Percentiles rank a stretch among this genome's conserved stretches.
These are phyloP conservation scores for Coccomyxa sp. DNA, from an alignment of 139 green algal species.

Conservation along the genomic window DNA sequence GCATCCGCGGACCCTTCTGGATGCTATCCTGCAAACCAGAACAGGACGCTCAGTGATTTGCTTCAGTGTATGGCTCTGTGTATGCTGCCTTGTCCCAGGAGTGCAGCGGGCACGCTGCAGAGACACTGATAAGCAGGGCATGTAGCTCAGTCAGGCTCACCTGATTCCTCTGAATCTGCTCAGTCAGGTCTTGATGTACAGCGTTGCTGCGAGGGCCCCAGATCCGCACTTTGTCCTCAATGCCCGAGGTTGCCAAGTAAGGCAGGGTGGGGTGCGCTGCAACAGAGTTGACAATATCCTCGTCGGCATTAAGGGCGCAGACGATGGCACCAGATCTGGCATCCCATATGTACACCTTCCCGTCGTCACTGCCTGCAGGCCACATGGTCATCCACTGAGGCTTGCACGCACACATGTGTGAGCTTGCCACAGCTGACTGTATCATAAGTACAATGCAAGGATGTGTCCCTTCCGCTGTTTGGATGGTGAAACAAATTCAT, in stretches of 20 bases:
- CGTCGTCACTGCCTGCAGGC: conserved; percentile 63
- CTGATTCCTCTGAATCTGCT: too few species aligned
- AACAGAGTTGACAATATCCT: conserved; percentile 77
- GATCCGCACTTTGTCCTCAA: conserved; percentile 68
- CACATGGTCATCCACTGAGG: neutral
- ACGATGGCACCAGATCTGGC: conserved; percentile 37
- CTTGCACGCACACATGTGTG: neutral
- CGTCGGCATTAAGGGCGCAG: conserved; percentile 56
- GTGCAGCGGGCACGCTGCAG: too few species aligned
- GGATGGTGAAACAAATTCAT: neutral
- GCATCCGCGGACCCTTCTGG: too few species aligned
- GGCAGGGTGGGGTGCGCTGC: conserved; percentile 68
- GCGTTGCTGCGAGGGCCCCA: too few species aligned
- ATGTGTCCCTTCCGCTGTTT: neutral
- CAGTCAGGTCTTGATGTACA: too few species aligned
- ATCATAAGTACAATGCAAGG: neutral
- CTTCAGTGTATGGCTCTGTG: too few species aligned
- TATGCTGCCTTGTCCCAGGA: too few species aligned
- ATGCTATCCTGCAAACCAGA: too few species aligned
- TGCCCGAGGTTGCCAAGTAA: conserved; percentile 79
- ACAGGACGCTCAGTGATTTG: too few species aligned
- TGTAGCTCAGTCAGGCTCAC: too few species aligned
- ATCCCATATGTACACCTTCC: conserved; percentile 74
- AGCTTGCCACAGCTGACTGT: neutral
- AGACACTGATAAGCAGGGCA: too few species aligned